Evolutionary conservation across 1,139 yeast species (phyloP).

Genomic region (Suhomyces chickasaworum): DNA sequence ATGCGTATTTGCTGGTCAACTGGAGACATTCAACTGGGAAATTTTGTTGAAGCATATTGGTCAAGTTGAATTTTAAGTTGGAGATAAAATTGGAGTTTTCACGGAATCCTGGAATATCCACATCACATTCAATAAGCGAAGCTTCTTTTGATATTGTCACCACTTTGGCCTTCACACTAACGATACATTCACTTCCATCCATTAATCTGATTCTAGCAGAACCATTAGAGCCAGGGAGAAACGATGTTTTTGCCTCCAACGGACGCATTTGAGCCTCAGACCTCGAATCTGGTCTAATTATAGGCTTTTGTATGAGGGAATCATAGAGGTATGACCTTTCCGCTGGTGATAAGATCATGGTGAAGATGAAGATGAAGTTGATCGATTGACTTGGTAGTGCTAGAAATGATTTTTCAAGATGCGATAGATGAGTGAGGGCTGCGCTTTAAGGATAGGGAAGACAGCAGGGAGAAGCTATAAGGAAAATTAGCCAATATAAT

Average conservation of each 20-base stretch:
- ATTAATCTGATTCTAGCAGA: constrained; percentile 82
- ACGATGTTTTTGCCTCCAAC: constrained; percentile 76
- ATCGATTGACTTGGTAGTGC: not conserved
- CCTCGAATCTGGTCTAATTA: constrained; percentile 84
- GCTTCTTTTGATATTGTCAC: constrained; percentile 50
- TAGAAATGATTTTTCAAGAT: constrained; percentile 6
- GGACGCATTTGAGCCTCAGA: constrained; percentile 76
- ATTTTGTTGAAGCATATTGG: constrained; percentile 48
- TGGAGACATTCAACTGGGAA: constrained; percentile 53
- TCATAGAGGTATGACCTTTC: constrained; percentile 81
- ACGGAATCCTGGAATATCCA: constrained; percentile 71
- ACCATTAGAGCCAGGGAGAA: constrained; percentile 86
- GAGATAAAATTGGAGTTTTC: constrained; percentile 68
- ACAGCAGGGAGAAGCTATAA: not conserved
- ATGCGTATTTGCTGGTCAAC: constrained; percentile 73
- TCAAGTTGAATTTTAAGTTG: constrained; percentile 56
- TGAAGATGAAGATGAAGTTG: not conserved
- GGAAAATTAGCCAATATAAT: too few species aligned
- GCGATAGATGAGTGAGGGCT: not conserved
- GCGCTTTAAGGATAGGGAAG: too few species aligned
- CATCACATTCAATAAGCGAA: constrained; percentile 67
- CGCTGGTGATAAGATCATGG: constrained; percentile 77
- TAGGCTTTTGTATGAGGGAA: constrained; percentile 62
- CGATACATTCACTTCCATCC: constrained; percentile 92
- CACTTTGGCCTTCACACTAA: constrained; percentile 85